phyloP scores from a whole-genome alignment of 106 monocot species.

The Dendrobium huoshanense region DNA sequence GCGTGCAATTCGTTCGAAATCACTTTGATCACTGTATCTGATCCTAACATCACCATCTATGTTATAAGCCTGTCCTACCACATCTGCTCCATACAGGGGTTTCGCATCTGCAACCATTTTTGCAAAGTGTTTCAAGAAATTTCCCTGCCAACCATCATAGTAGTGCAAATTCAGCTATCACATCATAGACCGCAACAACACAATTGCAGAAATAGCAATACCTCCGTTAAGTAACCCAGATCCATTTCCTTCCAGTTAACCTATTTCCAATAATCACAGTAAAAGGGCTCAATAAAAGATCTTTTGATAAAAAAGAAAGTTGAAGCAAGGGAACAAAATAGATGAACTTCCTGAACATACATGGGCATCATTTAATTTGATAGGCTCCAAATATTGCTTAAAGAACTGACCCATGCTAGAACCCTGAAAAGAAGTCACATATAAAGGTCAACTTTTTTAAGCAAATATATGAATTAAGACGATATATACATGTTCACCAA shows the following conservation, averaged over 20 bases:
- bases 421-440: conserved; percentile 46
- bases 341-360: conserved; percentile 30
- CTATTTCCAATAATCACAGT: conserved; percentile 20
- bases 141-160: conserved; percentile 38
- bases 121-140: conserved; percentile 57
- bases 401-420: conserved; percentile 99
- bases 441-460: conserved; percentile 90
- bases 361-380: conserved; percentile 79
- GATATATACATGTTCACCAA: conserved; percentile 83
- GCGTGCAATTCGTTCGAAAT: conserved; percentile 84
- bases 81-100: conserved; percentile 45
- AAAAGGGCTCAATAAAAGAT: conserved; percentile 4
- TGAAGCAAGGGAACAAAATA: neutral
- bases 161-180: neutral
- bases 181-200: neutral
- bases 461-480: conserved; percentile 95
- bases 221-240: conserved; percentile 76
- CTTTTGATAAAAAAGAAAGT: neutral
- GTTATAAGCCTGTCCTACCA: conserved; percentile 53
- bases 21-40: conserved; percentile 54
- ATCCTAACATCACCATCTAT: conserved; percentile 73
- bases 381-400: conserved; percentile 73
- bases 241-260: conserved; percentile 86
- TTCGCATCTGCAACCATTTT: conserved; percentile 66
- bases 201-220: conserved; percentile 13